A percentile compares a stretch with the other conserved stretches of the same genome.
Evolutionary conservation across 1,284 basidiomycete genomes (phyloP).

Genomic region (Phlebopus sp.): DNA sequence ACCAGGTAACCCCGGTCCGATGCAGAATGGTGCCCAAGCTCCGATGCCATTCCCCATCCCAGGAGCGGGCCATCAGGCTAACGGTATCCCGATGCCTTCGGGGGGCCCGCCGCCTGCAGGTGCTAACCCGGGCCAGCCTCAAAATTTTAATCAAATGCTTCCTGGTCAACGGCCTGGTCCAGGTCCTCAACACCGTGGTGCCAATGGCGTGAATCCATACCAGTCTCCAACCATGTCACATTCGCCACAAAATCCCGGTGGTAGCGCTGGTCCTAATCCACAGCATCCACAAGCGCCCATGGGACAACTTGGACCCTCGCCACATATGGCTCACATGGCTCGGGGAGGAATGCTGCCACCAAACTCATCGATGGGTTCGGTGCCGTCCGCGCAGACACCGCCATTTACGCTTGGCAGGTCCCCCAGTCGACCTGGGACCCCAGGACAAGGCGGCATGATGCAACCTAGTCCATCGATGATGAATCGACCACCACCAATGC

Average conservation of each 20-base stretch:
- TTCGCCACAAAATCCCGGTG: slow-evolving; percentile 36
- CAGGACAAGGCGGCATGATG: slow-evolving; percentile 41
- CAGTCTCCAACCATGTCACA: slow-evolving; percentile 44
- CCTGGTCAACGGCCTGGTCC: slow-evolving; percentile 32
- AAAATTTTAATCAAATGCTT: slow-evolving; percentile 25
- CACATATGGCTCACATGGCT: slow-evolving; percentile 44
- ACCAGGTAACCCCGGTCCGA: slow-evolving; percentile 32
- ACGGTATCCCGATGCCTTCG: slow-evolving; percentile 43
- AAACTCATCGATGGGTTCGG: slow-evolving; percentile 33
- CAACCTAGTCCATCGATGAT: slow-evolving; percentile 57
- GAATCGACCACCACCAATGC: slow-evolving; percentile 36
- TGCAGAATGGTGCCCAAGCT: slow-evolving; percentile 33
- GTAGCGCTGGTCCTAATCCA: slow-evolving; percentile 24
- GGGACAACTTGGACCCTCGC: slow-evolving; percentile 50
- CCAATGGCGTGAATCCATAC: slow-evolving; percentile 40
- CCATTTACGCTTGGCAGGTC: slow-evolving; percentile 43
- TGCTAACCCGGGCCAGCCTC: slow-evolving; percentile 20
- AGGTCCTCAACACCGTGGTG: slow-evolving; percentile 34
- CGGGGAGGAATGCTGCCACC: slow-evolving; percentile 50
- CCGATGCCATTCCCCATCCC: slow-evolving; percentile 26
- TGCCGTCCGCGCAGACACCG: slow-evolving; percentile 41
- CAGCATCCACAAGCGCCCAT: slow-evolving; percentile 42
- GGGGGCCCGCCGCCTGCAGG: slow-evolving; percentile 28
- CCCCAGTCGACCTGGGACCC: slow-evolving; percentile 56
- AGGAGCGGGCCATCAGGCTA: slow-evolving; percentile 33